Evolutionary conservation across 148 eudicot species (phyloP).

Genomic region (Rhododendron simsii): DNA sequence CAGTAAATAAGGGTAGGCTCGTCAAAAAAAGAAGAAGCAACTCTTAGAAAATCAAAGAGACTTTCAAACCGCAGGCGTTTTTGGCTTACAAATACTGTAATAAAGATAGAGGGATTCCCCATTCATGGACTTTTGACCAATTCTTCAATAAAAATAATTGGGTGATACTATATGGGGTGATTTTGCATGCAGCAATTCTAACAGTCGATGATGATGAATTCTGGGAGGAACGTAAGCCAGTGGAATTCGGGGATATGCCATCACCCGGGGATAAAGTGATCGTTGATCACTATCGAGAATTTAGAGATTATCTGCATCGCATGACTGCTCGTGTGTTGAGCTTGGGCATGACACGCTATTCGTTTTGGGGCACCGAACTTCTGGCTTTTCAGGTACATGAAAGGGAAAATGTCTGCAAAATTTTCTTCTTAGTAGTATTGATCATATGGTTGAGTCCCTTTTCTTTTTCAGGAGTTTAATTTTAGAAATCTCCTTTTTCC

Average conservation of each 20-base stretch:
- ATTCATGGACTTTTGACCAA: too few relatives aligned
- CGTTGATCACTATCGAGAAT: too few relatives aligned
- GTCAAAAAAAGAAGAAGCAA: too few relatives aligned
- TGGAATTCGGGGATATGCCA: not conserved
- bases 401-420: not conserved
- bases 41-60: too few relatives aligned
- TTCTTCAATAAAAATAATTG: too few relatives aligned
- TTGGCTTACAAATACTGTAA: too few relatives aligned
- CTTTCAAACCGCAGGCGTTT: too few relatives aligned
- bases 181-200: not conserved
- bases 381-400: not conserved
- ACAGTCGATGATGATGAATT: not conserved
- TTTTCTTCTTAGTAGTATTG: not conserved
- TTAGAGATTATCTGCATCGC: too few relatives aligned
- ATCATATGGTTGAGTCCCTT: not conserved
- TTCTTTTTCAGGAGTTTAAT: not conserved
- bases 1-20: too few relatives aligned
- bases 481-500: too few relatives aligned
- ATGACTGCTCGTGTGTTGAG: not conserved
- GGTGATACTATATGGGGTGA: not conserved
- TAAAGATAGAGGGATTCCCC: too few relatives aligned
- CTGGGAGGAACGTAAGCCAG: not conserved
- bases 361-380: not conserved
- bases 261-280: not conserved
- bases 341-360: not conserved